These are phyloP conservation scores for Glutinoglossum americanum DNA, from an alignment of 495 filamentous ascomycete species.

Conservation along the genomic window DNA sequence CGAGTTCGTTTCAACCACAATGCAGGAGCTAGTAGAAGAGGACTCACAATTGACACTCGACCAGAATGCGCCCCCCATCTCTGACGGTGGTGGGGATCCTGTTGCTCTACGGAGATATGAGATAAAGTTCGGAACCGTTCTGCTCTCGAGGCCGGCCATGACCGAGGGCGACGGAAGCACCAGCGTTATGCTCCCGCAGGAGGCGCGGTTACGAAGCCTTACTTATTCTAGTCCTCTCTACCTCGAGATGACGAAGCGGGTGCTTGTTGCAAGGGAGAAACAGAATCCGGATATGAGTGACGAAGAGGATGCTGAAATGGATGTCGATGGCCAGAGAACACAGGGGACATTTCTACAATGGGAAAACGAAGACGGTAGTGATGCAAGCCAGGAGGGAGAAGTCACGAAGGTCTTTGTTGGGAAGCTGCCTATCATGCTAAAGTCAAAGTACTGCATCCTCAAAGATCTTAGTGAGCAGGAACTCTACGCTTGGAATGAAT, in stretches of 20 bases:
- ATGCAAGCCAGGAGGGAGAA: constrained; percentile 5
- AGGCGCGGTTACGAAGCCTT: constrained; percentile 81
- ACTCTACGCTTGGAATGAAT: constrained; percentile 76
- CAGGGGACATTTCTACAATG: constrained; percentile 27
- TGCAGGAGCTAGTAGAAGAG: constrained; percentile 80
- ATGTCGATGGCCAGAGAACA: constrained; percentile 21
- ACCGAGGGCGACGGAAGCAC: constrained; percentile 83
- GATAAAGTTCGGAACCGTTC: constrained; percentile 71
- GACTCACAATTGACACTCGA: constrained; percentile 75
- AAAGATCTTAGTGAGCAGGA: constrained; percentile 58
- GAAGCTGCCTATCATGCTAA: constrained; percentile 92
- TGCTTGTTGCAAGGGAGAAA: constrained; percentile 61
- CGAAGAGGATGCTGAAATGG: constrained; percentile 24
- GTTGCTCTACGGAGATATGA: constrained; percentile 77
- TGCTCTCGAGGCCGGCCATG: constrained; percentile 64
- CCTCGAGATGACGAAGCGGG: constrained; percentile 56
- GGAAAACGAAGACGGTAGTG: constrained; percentile 22
- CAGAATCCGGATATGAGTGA: constrained; percentile 17
- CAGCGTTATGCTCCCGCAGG: constrained; percentile 63
- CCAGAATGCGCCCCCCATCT: constrained; percentile 50
- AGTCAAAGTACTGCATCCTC: constrained; percentile 80
- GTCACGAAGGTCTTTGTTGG: constrained; percentile 57
- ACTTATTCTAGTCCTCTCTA: constrained; percentile 88
- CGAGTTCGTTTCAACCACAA: constrained; percentile 79
- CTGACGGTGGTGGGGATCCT: constrained; percentile 40